These are phyloP conservation scores for Hymenotorrendiella dingleyae DNA, from an alignment of 2,329 filamentous ascomycete species.

Conservation along the genomic window DNA sequence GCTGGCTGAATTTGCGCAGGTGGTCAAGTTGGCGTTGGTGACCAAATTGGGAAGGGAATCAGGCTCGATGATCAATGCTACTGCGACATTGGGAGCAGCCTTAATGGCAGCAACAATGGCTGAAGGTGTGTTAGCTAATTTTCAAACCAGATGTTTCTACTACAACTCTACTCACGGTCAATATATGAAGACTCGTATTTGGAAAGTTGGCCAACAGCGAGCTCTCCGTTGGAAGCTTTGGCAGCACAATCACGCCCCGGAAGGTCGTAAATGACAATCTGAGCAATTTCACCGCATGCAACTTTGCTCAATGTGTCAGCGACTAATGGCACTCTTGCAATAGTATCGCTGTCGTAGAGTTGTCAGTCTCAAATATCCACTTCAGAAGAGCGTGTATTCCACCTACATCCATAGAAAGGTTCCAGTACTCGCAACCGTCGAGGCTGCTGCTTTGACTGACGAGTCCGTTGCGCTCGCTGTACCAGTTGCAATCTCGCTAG, in stretches of 20 bases:
- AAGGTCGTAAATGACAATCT: conserved; percentile 48
- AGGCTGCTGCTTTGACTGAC: conserved; percentile 36
- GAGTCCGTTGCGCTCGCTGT: conserved; percentile 48
- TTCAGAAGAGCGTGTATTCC: neutral
- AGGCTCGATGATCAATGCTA: conserved; percentile 37
- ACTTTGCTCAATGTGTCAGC: conserved; percentile 40
- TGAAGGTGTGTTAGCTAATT: conserved; percentile 39
- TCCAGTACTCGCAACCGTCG: conserved; percentile 39
- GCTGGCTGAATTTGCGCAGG: conserved; percentile 42
- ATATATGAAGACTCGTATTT: conserved; percentile 51
- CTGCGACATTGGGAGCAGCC: conserved; percentile 6
- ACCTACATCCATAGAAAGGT: conserved; percentile 43
- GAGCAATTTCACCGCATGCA: conserved; percentile 41
- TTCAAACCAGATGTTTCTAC: conserved; percentile 37
- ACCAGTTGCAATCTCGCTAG: conserved; percentile 47
- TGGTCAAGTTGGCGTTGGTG: conserved; percentile 46
- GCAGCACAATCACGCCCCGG: conserved; percentile 54
- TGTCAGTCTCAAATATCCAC: conserved; percentile 6
- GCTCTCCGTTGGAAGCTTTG: conserved; percentile 52
- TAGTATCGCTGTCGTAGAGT: conserved; percentile 35
- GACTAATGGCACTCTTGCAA: conserved; percentile 43
- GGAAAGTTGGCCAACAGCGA: conserved; percentile 43
- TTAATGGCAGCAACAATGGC: conserved; percentile 25
- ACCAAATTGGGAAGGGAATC: conserved; percentile 55
- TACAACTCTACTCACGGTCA: conserved; percentile 33